Base-by-base conservation (phyloP, 208 protist genomes). In the Trypanosoma caninum region DNA sequence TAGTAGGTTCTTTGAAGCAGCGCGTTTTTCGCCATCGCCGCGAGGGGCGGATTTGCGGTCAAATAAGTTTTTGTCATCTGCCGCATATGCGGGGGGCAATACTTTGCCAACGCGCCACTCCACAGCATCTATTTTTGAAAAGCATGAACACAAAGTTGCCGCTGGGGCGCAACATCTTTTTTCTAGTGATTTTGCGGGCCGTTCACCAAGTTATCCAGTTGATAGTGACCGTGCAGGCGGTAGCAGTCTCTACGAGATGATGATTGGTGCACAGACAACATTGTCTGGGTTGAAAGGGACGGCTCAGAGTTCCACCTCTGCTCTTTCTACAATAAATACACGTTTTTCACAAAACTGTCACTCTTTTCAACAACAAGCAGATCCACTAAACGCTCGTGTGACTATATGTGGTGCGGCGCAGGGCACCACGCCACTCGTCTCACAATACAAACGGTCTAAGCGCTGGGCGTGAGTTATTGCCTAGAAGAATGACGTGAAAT, bases 371-470 rank as follows among this genome's bases (percentile, higher is more conserved):
- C 31, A 25, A 8, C 46, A 20, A 14, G 53, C 46, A 16, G 34
- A 30, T 46, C 33, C 33, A 25, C 18, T 45, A 10, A 1, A 18
- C n/a, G 31, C 18, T 22, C 25, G 3, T 22, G 47, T 33, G 10
- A n/a, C 27, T 5, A n/a, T 16, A 2, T 13, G 5, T 55, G 45
- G 9, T 25, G 33, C 31, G 25, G 23, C 33, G 0, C 18, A 2
- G 20, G 41, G 44, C 4, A 20, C 2, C 7, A n/a, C n/a, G 30
- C 16, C 40, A 30, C 50, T 31, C 16, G 37, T 3, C 9, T 38
- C 59, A 18, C 18, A 38, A 11, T 57, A 65, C 37, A 65, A 65
- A 18, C 59, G 59, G 10, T 65, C 59, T 0, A 65, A 48, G 28
- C 59, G 59, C 2, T 65, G 59, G 59, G 40, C 37, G 28, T 65